Conservation (phyloP, 192 early-diverging fungal genomes). For the Jimgerdemannia lactiflua region DNA sequence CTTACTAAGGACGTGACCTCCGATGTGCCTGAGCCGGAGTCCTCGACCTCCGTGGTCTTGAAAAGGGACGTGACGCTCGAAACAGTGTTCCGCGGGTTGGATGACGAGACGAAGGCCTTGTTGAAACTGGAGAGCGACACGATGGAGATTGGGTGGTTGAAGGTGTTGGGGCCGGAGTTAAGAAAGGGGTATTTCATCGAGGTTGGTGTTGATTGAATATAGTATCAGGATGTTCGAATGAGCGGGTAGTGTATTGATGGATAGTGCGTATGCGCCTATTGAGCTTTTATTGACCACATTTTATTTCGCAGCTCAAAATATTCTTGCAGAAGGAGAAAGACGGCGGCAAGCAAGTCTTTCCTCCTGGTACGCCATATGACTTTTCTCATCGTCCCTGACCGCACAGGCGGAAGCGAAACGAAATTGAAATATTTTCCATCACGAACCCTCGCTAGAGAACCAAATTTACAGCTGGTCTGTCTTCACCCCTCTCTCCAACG, state of each 20-base stretch:
- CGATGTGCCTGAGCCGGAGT: too few species aligned
- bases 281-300: not conserved
- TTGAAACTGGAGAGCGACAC: constrained; percentile 62
- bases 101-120: constrained; percentile 32
- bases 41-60: not conserved
- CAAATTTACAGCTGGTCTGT: constrained; percentile 87
- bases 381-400: not conserved
- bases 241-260: not conserved
- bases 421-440: not conserved
- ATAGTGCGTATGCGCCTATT: not conserved
- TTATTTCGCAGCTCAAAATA: constrained; percentile 60
- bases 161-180: constrained; percentile 54
- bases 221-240: not conserved
- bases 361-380: constrained; percentile 36
- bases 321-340: constrained; percentile 58
- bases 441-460: constrained; percentile 20
- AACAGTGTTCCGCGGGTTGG: not conserved
- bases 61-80: not conserved
- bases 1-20: too few species aligned
- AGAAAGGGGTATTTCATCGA: constrained; percentile 57
- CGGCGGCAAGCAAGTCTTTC: constrained; percentile 62
- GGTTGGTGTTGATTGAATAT: constrained; percentile 21
- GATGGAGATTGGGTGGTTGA: constrained; percentile 74
- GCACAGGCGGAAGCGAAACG: not conserved
- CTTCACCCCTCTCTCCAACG: constrained; percentile 60